Conservation (phyloP, 2,329 filamentous ascomycete species). For the Cryoendolithus antarcticus region DNA sequence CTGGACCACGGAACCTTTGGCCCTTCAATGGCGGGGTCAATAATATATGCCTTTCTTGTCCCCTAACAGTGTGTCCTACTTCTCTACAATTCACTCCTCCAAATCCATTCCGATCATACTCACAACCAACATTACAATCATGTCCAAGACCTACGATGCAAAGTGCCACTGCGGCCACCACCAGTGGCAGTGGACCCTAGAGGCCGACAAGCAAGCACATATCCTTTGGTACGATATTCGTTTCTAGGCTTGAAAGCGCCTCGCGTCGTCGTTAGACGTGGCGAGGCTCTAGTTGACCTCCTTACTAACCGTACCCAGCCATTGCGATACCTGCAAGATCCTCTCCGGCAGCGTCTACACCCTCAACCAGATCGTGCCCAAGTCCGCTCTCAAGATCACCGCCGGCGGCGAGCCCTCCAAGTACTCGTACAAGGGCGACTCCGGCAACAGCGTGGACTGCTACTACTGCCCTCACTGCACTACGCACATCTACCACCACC, state of each 20-base stretch:
- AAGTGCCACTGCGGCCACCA: slow-evolving; percentile 45
- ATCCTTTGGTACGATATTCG: slow-evolving; percentile 33
- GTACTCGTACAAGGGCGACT: slow-evolving; percentile 46
- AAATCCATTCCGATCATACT: no score
- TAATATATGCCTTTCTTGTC: no score
- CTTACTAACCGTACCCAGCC: slow-evolving; percentile 25
- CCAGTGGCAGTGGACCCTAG: slow-evolving; percentile 39
- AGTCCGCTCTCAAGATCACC: slow-evolving; percentile 38
- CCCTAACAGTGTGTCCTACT: no score
- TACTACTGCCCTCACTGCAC: slow-evolving; percentile 48
- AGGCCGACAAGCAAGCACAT: slow-evolving; percentile 32
- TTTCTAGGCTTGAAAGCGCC: slow-evolving; percentile 9
- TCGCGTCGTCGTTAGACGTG: not conserved
- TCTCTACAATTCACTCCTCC: no score
- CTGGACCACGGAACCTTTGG: no score
- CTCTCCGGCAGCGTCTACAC: slow-evolving; percentile 40
- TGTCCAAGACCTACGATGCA: slow-evolving; percentile 27
- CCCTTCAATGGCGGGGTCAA: no score
- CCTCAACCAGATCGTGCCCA: slow-evolving; percentile 42
- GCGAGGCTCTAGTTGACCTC: not conserved
- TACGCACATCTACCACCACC: slow-evolving; percentile 33
- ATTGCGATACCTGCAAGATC: slow-evolving; percentile 46
- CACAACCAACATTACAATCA: not conserved
- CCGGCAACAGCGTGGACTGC: slow-evolving; percentile 43
- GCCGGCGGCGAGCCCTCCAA: slow-evolving; percentile 36